Evolutionary conservation across 192 early-diverging fungal species (phyloP).

Genomic region (Linderina pennispora): DNA sequence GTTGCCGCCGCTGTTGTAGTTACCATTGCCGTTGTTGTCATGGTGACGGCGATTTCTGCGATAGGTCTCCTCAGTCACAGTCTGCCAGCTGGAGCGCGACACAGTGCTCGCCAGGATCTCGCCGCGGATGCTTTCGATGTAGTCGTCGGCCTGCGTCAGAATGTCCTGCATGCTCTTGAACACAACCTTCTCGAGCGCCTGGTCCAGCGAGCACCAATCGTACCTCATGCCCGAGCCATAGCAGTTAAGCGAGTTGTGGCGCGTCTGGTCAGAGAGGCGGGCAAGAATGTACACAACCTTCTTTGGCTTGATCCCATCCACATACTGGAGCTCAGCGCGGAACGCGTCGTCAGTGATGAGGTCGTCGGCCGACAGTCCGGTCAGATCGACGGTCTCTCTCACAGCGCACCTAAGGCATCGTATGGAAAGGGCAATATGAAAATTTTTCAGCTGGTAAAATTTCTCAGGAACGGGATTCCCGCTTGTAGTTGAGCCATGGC

Average conservation of each 20-base stretch:
- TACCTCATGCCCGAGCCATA: conserved; percentile 64
- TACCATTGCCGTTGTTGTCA: conserved; percentile 1
- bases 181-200: conserved; percentile 59
- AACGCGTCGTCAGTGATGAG: conserved; percentile 66
- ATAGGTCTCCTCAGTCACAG: conserved; percentile 30
- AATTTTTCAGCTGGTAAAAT: no score
- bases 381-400: conserved; percentile 68
- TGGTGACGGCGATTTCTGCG: conserved; percentile 19
- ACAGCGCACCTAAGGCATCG: conserved; percentile 82
- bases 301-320: conserved; percentile 77
- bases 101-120: conserved; percentile 19
- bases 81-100: conserved; percentile 31
- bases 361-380: conserved; percentile 63
- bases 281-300: conserved; percentile 74
- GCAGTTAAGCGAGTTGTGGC: conserved; percentile 47
- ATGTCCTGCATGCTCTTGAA: conserved; percentile 84
- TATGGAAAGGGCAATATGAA: no score
- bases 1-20: conserved; percentile 9
- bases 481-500: no score
- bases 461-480: no score
- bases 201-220: conserved; percentile 61
- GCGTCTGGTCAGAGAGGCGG: conserved; percentile 54
- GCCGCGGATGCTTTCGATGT: conserved; percentile 53
- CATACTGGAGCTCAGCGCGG: conserved; percentile 72
- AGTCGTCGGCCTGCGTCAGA: conserved; percentile 59